Conservation (phyloP, 257 asterid species). For the Cordia subcordata region DNA sequence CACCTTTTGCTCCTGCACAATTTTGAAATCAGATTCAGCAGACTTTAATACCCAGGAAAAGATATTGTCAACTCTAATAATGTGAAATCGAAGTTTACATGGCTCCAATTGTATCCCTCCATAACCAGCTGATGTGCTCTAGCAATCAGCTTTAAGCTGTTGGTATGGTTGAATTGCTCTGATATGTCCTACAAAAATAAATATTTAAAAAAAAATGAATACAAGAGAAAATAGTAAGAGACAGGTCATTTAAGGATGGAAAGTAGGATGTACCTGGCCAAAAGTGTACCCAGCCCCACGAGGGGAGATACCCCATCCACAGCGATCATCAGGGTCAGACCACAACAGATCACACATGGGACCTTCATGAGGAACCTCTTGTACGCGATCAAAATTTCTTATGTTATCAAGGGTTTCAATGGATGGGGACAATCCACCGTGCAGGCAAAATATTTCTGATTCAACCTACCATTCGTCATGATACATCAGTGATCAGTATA, state of each 20-base stretch:
- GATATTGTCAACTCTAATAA: neutral
- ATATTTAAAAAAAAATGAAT: neutral
- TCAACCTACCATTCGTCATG: conserved; percentile 46
- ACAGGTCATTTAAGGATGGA: neutral
- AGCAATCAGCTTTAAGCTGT: conserved; percentile 74
- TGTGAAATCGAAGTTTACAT: conserved; percentile 29
- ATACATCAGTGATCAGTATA: neutral
- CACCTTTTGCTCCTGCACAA: conserved; percentile 69
- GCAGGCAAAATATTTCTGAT: conserved; percentile 80
- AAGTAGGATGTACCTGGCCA: conserved; percentile 49
- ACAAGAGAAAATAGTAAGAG: neutral
- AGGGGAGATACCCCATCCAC: conserved; percentile 91
- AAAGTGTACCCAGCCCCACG: conserved; percentile 92
- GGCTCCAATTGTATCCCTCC: conserved; percentile 94
- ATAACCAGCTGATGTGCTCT: conserved; percentile 91
- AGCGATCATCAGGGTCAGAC: conserved; percentile 90
- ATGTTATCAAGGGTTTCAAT: conserved; percentile 76
- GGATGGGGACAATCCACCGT: conserved; percentile 81
- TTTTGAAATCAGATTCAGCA: conserved; percentile 11
- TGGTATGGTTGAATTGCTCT: conserved; percentile 75
- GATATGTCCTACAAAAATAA: conserved; percentile 60
- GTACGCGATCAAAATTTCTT: conserved; percentile 76
- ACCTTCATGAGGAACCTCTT: conserved; percentile 90
- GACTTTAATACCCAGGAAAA: neutral
- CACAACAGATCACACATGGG: conserved; percentile 90